A percentile compares a stretch with the other conserved stretches of the same genome.
These are phyloP conservation scores for Erysimum pusillum DNA, from an alignment of 441 rosid genomes.

Conservation along the genomic window DNA sequence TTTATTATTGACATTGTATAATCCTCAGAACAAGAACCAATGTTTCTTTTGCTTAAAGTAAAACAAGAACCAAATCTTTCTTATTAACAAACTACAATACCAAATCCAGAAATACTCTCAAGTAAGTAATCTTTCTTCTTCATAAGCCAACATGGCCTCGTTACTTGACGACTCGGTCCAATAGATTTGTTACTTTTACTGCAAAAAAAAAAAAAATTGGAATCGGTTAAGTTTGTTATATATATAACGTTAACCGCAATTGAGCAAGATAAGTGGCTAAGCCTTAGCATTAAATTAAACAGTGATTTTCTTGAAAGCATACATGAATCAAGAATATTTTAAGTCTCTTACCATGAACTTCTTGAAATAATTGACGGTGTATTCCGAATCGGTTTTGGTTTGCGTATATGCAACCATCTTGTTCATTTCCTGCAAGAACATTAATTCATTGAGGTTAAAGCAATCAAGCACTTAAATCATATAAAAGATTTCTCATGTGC, in stretches of 20 bases:
- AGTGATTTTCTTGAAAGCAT: background rate
- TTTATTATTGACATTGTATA: background rate
- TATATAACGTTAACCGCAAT: background rate
- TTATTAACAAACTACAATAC: background rate
- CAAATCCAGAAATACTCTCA: constrained; percentile 26
- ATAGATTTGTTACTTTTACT: constrained; percentile 1
- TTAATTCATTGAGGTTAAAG: constrained; percentile 2
- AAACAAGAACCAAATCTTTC: constrained; percentile 18
- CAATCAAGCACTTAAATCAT: constrained; percentile 1
- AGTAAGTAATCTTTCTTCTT: constrained; percentile 1
- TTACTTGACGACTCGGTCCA: background rate
- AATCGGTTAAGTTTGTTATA: background rate
- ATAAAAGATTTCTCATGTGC: background rate
- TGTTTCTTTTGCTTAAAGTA: background rate
- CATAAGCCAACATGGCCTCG: background rate
- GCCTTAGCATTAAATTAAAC: background rate
- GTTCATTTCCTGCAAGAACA: constrained; percentile 32
- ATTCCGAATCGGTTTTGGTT: constrained; percentile 27
- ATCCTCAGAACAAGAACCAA: background rate
- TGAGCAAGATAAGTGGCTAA: background rate
- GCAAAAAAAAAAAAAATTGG: constrained; percentile 8
- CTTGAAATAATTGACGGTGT: constrained; percentile 36
- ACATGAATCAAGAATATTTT: background rate
- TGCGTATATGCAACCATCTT: constrained; percentile 39
- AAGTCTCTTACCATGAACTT: constrained; percentile 19